phyloP scores from a whole-genome alignment of 192 early-diverging fungal genomes.

The Obelidium mucronatum region DNA sequence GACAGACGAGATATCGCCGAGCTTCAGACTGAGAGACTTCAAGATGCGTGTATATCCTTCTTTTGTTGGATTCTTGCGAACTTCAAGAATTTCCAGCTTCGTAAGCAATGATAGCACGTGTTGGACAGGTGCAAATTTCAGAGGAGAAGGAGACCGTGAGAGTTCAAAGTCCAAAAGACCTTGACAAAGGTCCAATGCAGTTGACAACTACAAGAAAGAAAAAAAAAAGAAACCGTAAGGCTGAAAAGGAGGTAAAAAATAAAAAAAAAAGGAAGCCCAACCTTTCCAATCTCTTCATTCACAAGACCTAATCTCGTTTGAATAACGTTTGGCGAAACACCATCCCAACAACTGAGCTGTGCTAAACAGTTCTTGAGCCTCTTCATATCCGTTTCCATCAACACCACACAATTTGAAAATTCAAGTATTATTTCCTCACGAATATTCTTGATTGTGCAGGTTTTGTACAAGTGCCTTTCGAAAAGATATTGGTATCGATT shows the following conservation, averaged over 20 bases:
- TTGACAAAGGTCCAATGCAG: no score
- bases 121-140: not conserved
- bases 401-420: no score
- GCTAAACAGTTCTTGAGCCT: no score
- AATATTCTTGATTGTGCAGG: not conserved
- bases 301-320: no score
- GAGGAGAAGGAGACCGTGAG: not conserved
- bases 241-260: not conserved
- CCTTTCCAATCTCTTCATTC: not conserved
- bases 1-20: not conserved
- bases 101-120: not conserved
- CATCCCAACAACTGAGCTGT: no score
- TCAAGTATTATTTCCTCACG: not conserved
- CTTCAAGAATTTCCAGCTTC: not conserved
- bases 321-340: no score
- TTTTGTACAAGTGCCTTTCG: not conserved
- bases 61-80: slow-evolving; percentile 9
- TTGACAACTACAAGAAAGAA: no score
- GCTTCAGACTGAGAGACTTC: not conserved
- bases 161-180: slow-evolving; percentile 5
- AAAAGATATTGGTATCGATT: not conserved
- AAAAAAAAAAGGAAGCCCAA: not conserved
- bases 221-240: no score
- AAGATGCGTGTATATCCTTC: not conserved
- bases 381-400: no score